These are phyloP conservation scores for Excoecaria cochinchinensis DNA, from an alignment of 345 rosid species.

Conservation along the genomic window DNA sequence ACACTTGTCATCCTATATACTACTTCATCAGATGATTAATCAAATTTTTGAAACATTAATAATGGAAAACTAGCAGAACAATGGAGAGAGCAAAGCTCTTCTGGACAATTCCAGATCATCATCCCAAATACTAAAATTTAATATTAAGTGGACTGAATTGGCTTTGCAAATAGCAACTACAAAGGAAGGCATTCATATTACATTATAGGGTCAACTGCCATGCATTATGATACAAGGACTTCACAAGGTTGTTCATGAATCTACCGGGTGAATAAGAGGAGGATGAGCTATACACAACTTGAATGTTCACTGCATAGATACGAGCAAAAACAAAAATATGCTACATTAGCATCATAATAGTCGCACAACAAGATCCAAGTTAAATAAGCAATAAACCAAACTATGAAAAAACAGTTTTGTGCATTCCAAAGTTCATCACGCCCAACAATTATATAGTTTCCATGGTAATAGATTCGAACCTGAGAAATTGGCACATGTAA, in stretches of 20 bases:
- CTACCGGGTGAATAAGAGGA: not conserved
- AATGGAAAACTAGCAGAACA: no score
- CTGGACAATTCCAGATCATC: no score
- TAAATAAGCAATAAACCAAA: not conserved
- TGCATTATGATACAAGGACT: not conserved
- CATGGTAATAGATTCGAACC: slow-evolving; percentile 42
- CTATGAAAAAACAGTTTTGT: not conserved
- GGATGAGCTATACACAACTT: not conserved
- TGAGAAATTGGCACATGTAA: slow-evolving; percentile 1
- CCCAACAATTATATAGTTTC: slow-evolving; percentile 21
- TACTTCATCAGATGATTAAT: no score
- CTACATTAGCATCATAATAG: not conserved
- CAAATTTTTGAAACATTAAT: no score
- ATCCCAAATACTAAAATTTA: no score
- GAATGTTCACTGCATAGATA: not conserved
- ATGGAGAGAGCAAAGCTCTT: no score
- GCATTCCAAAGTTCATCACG: not conserved
- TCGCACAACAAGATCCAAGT: not conserved
- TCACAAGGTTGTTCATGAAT: not conserved
- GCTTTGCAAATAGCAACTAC: not conserved
- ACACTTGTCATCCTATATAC: no score
- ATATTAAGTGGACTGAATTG: not conserved
- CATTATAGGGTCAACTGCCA: not conserved
- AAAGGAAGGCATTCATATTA: not conserved
- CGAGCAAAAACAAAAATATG: not conserved